These are phyloP conservation scores for Penicillium dipodomyicola DNA, from an alignment of 495 filamentous ascomycete species.

Conservation along the genomic window DNA sequence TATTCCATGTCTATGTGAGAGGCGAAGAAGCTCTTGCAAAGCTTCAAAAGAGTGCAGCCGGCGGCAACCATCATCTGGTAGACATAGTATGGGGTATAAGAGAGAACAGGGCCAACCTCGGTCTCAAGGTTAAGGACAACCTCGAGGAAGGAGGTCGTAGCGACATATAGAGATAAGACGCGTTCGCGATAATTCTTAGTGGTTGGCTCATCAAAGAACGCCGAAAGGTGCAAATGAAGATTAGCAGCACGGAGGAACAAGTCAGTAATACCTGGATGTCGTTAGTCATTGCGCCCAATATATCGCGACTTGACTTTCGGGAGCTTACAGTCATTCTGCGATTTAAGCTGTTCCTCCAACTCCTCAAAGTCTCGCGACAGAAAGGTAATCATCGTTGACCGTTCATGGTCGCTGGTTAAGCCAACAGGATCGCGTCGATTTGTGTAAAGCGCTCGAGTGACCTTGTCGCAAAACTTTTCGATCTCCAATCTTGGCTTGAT, in stretches of 20 bases:
- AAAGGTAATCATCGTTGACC: slow-evolving; percentile 62
- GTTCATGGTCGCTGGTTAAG: slow-evolving; percentile 65
- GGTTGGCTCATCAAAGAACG: slow-evolving; percentile 81
- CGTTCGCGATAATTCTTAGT: slow-evolving; percentile 74
- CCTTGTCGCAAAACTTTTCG: slow-evolving; percentile 79
- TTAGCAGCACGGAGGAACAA: slow-evolving; percentile 76
- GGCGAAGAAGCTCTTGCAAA: slow-evolving; percentile 78
- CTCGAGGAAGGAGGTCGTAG: slow-evolving; percentile 73
- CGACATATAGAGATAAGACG: slow-evolving; percentile 72
- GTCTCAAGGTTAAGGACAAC: slow-evolving; percentile 61
- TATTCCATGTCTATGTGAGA: slow-evolving; percentile 68
- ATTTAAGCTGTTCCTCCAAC: slow-evolving; percentile 45
- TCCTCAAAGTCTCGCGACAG: slow-evolving; percentile 53
- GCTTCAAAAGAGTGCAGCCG: slow-evolving; percentile 79
- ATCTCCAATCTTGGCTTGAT: slow-evolving; percentile 70
- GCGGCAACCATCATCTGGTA: slow-evolving; percentile 90
- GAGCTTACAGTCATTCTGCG: slow-evolving; percentile 44
- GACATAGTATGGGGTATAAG: slow-evolving; percentile 79
- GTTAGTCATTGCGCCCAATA: slow-evolving; percentile 19
- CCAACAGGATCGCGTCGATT: slow-evolving; percentile 74
- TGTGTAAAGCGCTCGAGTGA: slow-evolving; percentile 82
- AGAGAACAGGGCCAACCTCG: slow-evolving; percentile 51
- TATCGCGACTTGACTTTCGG: not conserved
- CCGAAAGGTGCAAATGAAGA: slow-evolving; percentile 79
- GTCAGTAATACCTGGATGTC: slow-evolving; percentile 57